phyloP scores from a whole-genome alignment of 768 basidiomycete species.

The Agaricus subrufescens region DNA sequence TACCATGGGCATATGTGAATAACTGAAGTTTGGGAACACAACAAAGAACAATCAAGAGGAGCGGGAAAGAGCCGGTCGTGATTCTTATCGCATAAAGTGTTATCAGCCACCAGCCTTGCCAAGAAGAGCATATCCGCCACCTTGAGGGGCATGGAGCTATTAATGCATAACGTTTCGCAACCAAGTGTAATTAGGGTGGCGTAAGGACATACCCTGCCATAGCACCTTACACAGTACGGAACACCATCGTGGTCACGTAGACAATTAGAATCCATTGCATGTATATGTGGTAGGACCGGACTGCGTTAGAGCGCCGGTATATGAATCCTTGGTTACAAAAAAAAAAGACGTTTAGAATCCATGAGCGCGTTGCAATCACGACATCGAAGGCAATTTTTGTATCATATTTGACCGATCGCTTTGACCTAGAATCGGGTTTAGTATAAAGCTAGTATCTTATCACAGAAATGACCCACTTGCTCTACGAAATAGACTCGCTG shows the following conservation, averaged over 20 bases:
- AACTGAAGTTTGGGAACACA: no score
- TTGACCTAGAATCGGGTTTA: conserved; percentile 47
- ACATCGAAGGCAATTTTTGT: conserved; percentile 76
- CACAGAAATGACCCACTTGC: conserved; percentile 40
- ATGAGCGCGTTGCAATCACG: conserved; percentile 61
- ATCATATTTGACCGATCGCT: conserved; percentile 76
- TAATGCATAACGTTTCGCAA: background rate
- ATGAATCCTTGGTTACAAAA: no score
- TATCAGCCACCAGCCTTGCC: conserved; percentile 32
- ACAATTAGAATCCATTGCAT: conserved; percentile 25
- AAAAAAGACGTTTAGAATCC: conserved; percentile 39
- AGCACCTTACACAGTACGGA: conserved; percentile 68
- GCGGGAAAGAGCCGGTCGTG: no score
- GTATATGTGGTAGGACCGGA: no score
- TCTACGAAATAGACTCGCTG: conserved; percentile 86
- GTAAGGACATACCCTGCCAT: conserved; percentile 47
- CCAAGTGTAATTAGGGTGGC: background rate
- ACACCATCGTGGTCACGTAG: conserved; percentile 74
- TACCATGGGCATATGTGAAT: background rate
- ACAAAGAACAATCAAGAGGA: no score
- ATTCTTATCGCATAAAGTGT: no score
- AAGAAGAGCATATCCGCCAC: conserved; percentile 67
- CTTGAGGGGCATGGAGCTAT: conserved; percentile 70
- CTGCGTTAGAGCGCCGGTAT: no score
- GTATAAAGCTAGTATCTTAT: background rate